Base-by-base conservation (phyloP, 2,329 filamentous ascomycete species). In the Diaporthe vaccinii region DNA sequence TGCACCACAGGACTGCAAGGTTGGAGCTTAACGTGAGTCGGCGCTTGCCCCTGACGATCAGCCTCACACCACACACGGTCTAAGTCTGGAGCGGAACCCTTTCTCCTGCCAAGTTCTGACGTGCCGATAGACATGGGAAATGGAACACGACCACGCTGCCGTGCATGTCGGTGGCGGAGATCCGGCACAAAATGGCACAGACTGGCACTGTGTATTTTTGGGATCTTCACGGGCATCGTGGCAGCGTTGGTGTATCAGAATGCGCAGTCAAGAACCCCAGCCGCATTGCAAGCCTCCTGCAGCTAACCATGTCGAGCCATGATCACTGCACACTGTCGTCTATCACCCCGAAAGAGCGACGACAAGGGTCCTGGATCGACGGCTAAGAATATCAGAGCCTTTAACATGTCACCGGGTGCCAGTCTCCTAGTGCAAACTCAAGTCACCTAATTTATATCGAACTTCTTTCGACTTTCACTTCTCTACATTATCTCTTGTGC, bases 11-110 rank as follows among this genome's bases (percentile, higher is more conserved):
- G 59, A 61, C n/a, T 62, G 59, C 59, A 62, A 41, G 65, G 65
- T 55, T 41, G 49, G n/a, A 69, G 65, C 65, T 69, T 69, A 31
- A 39, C 65, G 31, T 68, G 65, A 53, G 65, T 68, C 65, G 65
- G 46, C 5, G 57, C 22, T 49, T 55, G 49, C 65, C 65, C 65
- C 65, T 69, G 65, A 55, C 22, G 65, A 69, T 69, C 65, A 31
- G n/a, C 65, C 49, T 68, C 46, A n/a, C 65, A 68, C 65, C 65
- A 69, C 46, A 55, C 46, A 36, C 36, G 49, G 44, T 67, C 61
- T 67, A 67, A 67, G 68, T 46, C 57, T 20, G 59, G 58, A 34
- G 58, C 62, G 58, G 36, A 57, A 39, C 49, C 36, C 68, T 34
- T 59, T 36, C 49, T 41, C 55, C 68, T 72, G 68, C 36, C 68